These are phyloP conservation scores for Scheffersomyces stipitis DNA, from an alignment of 805 yeast genomes.

Conservation along the genomic window DNA sequence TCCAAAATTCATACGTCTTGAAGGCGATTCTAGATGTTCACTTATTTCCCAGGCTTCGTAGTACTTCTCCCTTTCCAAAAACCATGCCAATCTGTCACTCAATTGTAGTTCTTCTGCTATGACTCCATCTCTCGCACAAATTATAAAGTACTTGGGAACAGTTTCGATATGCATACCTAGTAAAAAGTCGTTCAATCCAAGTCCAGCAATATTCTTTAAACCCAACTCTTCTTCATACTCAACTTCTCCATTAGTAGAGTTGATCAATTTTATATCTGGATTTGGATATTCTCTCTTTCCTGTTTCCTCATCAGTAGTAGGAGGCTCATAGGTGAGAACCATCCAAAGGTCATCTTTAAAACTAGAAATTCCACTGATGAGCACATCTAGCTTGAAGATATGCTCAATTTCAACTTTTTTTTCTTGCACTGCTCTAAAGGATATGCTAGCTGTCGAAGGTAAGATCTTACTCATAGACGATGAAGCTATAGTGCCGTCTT, in stretches of 20 bases:
- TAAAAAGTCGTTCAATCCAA: conserved; percentile 81
- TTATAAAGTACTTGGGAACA: conserved; percentile 52
- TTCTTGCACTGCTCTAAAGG: conserved; percentile 47
- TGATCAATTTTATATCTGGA: conserved; percentile 76
- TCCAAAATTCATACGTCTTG: conserved; percentile 61
- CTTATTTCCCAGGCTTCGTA: conserved; percentile 81
- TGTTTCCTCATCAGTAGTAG: conserved; percentile 20
- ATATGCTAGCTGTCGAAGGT: conserved; percentile 55
- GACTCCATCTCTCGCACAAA: conserved; percentile 82
- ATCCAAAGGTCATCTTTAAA: conserved; percentile 71
- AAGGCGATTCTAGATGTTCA: conserved; percentile 49
- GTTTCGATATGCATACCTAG: conserved; percentile 47
- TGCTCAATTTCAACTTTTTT: conserved; percentile 48
- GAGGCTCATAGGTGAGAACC: conserved; percentile 52
- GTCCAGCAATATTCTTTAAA: conserved; percentile 50
- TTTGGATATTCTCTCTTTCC: conserved; percentile 34
- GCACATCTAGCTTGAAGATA: conserved; percentile 45
- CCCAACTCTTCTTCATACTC: conserved; percentile 77
- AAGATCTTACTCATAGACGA: conserved; percentile 38
- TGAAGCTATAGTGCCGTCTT: conserved; percentile 14
- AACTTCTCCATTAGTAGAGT: conserved; percentile 66
- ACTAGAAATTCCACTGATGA: conserved; percentile 77
- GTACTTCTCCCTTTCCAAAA: conserved; percentile 49
- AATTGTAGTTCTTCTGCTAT: conserved; percentile 69
- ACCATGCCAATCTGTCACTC: conserved; percentile 75